These are phyloP conservation scores for Coniella vitis DNA, from an alignment of 2,329 filamentous ascomycete genomes.

Conservation along the genomic window DNA sequence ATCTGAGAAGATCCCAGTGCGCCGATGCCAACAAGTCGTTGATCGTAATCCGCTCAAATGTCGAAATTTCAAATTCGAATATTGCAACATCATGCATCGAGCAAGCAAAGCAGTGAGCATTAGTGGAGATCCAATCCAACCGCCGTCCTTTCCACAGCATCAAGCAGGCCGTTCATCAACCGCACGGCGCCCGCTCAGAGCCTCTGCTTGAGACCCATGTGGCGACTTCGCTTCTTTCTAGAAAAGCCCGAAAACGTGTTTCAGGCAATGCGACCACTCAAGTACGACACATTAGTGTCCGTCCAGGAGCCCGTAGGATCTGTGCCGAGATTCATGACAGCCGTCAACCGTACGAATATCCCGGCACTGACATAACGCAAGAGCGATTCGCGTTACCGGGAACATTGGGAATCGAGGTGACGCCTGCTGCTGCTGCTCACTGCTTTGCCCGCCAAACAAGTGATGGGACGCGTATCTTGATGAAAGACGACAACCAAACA, in stretches of 20 bases:
- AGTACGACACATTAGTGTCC: too few species aligned
- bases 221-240: too few species aligned
- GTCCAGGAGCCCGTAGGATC: too few species aligned
- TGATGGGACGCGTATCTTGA: constrained; percentile 25
- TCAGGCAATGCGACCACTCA: too few species aligned
- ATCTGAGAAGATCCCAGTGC: constrained; percentile 33
- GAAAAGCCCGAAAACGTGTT: too few species aligned
- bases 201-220: too few species aligned
- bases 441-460: constrained; percentile 39
- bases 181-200: constrained; percentile 1
- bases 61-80: constrained; percentile 12
- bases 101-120: constrained; percentile 33
- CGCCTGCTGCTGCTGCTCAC: constrained; percentile 35
- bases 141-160: constrained; percentile 17
- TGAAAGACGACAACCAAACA: constrained; percentile 23
- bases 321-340: too few species aligned
- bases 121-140: constrained; percentile 11
- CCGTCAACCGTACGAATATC: too few species aligned
- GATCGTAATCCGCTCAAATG: constrained; percentile 8
- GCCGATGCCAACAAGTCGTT: constrained; percentile 9
- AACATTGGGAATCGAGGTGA: neutral
- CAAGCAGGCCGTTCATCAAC: constrained; percentile 18
- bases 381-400: constrained; percentile 1
- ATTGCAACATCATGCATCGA: constrained; percentile 17
- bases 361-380: neutral